Conservation (phyloP, 2,329 filamentous ascomycete species). For the Aspergillus sp. region DNA sequence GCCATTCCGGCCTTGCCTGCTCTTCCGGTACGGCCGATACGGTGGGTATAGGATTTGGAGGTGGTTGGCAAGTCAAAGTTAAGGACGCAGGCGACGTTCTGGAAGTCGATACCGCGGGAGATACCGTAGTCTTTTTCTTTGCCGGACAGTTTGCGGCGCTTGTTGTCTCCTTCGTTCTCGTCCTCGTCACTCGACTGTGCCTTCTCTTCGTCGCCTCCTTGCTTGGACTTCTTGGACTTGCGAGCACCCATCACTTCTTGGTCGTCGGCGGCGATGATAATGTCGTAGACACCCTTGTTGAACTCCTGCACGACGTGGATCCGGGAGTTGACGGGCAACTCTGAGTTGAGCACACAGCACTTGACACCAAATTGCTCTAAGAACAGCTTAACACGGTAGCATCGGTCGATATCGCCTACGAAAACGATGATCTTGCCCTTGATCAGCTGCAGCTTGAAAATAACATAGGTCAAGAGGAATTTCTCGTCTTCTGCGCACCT, state of each 20-base stretch:
- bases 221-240: constrained; percentile 24
- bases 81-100: constrained; percentile 86
- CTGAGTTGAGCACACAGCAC: constrained; percentile 88
- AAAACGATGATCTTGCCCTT: constrained; percentile 86
- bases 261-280: constrained; percentile 93
- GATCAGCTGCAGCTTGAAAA: constrained; percentile 89
- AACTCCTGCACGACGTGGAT: constrained; percentile 96
- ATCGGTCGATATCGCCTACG: constrained; percentile 79
- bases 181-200: constrained; percentile 28
- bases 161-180: constrained; percentile 36
- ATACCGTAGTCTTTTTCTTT: constrained; percentile 88
- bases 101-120: constrained; percentile 94
- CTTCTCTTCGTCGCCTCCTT: constrained; percentile 20
- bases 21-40: constrained; percentile 86
- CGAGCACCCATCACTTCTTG: constrained; percentile 66
- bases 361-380: constrained; percentile 95
- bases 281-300: constrained; percentile 94
- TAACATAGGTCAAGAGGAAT: constrained; percentile 84
- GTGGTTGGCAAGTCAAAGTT: constrained; percentile 92
- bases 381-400: constrained; percentile 88
- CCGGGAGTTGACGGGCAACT: constrained; percentile 85
- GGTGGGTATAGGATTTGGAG: constrained; percentile 91
- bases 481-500: constrained; percentile 95
- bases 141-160: constrained; percentile 57
- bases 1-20: constrained; percentile 91